Conservation (phyloP, 2,329 filamentous ascomycete genomes). For the Fusarium liriodendri region DNA sequence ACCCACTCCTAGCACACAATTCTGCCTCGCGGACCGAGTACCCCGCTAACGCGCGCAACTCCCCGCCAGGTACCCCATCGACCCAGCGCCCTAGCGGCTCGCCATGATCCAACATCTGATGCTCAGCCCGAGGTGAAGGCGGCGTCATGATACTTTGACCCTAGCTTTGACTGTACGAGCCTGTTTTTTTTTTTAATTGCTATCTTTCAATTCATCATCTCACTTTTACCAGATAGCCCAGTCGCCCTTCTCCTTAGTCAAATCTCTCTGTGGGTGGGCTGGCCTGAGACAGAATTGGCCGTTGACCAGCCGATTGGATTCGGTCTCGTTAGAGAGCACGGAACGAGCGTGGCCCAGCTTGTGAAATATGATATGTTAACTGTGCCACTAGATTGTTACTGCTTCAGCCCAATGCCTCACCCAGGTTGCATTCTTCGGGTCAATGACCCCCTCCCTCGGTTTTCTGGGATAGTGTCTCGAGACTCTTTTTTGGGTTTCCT, state of each 20-base stretch:
- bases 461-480: slow-evolving; percentile 5
- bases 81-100: slow-evolving; percentile 8
- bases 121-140: slow-evolving; percentile 22
- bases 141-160: slow-evolving; percentile 43
- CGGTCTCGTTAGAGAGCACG: slow-evolving; percentile 4
- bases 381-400: slow-evolving; percentile 5
- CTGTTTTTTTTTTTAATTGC: slow-evolving; percentile 23
- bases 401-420: slow-evolving; percentile 7
- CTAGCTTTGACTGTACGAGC: slow-evolving; percentile 29
- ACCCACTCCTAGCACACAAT: slow-evolving; percentile 6
- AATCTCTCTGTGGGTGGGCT: slow-evolving; percentile 25
- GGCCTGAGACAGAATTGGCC: slow-evolving; percentile 29
- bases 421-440: slow-evolving; percentile 30
- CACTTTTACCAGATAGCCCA: neutral
- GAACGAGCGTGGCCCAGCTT: slow-evolving; percentile 22
- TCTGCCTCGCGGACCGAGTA: neutral
- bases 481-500: neutral
- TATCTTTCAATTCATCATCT: slow-evolving; percentile 1
- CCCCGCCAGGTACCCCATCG: neutral
- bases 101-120: slow-evolving; percentile 39
- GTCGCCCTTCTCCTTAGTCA: neutral
- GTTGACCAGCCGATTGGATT: slow-evolving; percentile 36
- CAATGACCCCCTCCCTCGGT: slow-evolving; percentile 18
- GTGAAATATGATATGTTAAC: slow-evolving; percentile 30
- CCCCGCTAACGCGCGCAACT: neutral